phyloP scores from a whole-genome alignment of 495 filamentous ascomycete genomes.

The Penicillium dipodomyicola region DNA sequence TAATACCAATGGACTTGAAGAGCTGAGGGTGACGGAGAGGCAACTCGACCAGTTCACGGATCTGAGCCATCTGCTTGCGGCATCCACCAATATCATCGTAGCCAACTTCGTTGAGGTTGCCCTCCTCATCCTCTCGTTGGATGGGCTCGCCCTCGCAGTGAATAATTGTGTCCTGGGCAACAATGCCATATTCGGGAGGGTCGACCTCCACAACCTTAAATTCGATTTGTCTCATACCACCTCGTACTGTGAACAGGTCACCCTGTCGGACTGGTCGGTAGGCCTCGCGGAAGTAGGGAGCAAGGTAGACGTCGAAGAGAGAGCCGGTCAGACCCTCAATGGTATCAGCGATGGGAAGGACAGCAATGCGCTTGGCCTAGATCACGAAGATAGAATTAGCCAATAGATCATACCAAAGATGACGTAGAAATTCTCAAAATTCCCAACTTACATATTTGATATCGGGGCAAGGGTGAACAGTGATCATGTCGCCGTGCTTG shows the following conservation, averaged over 20 bases:
- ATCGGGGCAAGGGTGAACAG: slow-evolving; percentile 98
- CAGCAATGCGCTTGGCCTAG: slow-evolving; percentile 97
- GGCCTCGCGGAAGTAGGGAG: slow-evolving; percentile 98
- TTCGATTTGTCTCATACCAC: slow-evolving; percentile 97
- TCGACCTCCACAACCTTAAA: slow-evolving; percentile 99
- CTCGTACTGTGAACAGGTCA: slow-evolving; percentile 93
- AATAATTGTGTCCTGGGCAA: slow-evolving; percentile 97
- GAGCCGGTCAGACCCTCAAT: slow-evolving; percentile 96
- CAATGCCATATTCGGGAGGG: slow-evolving; percentile 95
- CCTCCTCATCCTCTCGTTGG: slow-evolving; percentile 97
- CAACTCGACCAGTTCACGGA: slow-evolving; percentile 96
- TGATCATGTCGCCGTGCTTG: slow-evolving; percentile 96
- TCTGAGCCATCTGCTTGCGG: slow-evolving; percentile 99
- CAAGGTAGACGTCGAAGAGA: slow-evolving; percentile 97
- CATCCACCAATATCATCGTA: slow-evolving; percentile 99
- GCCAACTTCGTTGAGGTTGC: slow-evolving; percentile 96
- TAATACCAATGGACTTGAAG: slow-evolving; percentile 99
- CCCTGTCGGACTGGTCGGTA: slow-evolving; percentile 96
- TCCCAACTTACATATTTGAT: slow-evolving; percentile 90
- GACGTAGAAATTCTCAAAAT: not conserved
- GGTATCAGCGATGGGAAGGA: slow-evolving; percentile 97
- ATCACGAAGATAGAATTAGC: slow-evolving; percentile 15
- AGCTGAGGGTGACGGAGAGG: slow-evolving; percentile 95
- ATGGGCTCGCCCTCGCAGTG: slow-evolving; percentile 99
- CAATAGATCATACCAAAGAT: not conserved